Conservation (phyloP, 2,329 filamentous ascomycete species). For the Fusarium floridanum region DNA sequence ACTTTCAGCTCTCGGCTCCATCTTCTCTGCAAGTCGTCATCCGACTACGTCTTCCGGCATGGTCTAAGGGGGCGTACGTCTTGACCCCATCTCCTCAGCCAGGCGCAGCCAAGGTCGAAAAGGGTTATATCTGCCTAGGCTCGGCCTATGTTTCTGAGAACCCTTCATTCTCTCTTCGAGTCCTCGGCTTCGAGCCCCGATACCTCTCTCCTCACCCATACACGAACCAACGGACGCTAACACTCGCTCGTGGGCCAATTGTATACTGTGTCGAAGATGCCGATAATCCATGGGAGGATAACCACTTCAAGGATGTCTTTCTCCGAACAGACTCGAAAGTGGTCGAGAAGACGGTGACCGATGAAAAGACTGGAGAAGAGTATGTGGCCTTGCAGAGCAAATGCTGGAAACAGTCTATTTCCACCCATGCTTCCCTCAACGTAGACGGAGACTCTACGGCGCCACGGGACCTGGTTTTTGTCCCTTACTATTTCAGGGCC, state of each 20-base stretch:
- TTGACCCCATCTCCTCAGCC: constrained; percentile 51
- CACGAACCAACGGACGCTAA: constrained; percentile 65
- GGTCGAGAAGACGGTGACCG: constrained; percentile 9
- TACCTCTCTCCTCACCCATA: constrained; percentile 66
- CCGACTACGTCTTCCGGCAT: constrained; percentile 66
- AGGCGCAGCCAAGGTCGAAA: constrained; percentile 45
- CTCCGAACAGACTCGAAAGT: constrained; percentile 5
- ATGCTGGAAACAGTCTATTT: constrained; percentile 16
- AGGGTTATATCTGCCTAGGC: constrained; percentile 64
- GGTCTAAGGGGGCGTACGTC: constrained; percentile 55
- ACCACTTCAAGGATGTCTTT: constrained; percentile 64
- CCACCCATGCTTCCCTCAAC: neutral
- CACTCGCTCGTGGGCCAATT: constrained; percentile 67
- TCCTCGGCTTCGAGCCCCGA: constrained; percentile 60
- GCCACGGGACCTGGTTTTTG: constrained; percentile 11
- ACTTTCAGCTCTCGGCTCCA: constrained; percentile 56
- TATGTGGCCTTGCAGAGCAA: constrained; percentile 20
- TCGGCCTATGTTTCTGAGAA: constrained; percentile 56
- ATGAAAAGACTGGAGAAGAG: constrained; percentile 18
- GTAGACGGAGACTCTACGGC: constrained; percentile 1
- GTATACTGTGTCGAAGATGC: constrained; percentile 71
- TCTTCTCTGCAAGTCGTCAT: constrained; percentile 50
- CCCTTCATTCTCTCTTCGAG: constrained; percentile 51
- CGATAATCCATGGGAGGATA: constrained; percentile 67
- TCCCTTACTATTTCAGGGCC: constrained; percentile 24